Percentiles rank a stretch among this genome's conserved stretches.
Conservation (phyloP, 164 flowering plant species). For the Magnolia kwangsiensis region DNA sequence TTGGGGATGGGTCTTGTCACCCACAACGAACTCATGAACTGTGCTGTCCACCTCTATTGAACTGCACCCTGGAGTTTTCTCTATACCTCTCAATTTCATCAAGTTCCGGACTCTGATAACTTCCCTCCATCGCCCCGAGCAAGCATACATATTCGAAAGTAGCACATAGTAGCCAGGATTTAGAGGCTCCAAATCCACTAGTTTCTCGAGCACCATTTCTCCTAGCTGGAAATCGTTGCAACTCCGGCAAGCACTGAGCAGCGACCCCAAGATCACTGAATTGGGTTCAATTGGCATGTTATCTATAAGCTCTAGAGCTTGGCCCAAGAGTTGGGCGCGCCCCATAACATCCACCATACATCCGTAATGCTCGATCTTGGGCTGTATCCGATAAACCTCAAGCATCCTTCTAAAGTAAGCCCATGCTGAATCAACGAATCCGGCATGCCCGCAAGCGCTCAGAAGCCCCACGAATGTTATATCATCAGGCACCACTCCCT, state of each 20-base stretch:
- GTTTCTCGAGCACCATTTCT: constrained; percentile 22
- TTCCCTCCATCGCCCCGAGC: constrained; percentile 19
- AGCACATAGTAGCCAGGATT: constrained; percentile 29
- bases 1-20: constrained; percentile 24
- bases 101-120: constrained; percentile 20
- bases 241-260: constrained; percentile 12
- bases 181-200: constrained; percentile 21
- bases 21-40: constrained; percentile 24
- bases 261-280: constrained; percentile 12
- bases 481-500: constrained; percentile 21
- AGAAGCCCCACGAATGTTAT: constrained; percentile 25
- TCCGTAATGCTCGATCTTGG: constrained; percentile 13
- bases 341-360: constrained; percentile 12
- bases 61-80: constrained; percentile 25
- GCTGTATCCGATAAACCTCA: constrained; percentile 11
- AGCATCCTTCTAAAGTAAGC: constrained; percentile 15
- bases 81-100: constrained; percentile 26
- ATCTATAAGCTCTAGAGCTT: constrained; percentile 4
- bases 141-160: constrained; percentile 31
- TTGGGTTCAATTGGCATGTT: constrained; percentile 11
- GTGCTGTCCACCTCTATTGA: constrained; percentile 23
- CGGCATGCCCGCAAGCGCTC: constrained; percentile 24
- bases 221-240: constrained; percentile 21
- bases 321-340: constrained; percentile 1
- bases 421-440: constrained; percentile 21